Evolutionary conservation across 176 grass and related monocot species (phyloP).

Genomic region (Cenchrus fungigraminus): DNA sequence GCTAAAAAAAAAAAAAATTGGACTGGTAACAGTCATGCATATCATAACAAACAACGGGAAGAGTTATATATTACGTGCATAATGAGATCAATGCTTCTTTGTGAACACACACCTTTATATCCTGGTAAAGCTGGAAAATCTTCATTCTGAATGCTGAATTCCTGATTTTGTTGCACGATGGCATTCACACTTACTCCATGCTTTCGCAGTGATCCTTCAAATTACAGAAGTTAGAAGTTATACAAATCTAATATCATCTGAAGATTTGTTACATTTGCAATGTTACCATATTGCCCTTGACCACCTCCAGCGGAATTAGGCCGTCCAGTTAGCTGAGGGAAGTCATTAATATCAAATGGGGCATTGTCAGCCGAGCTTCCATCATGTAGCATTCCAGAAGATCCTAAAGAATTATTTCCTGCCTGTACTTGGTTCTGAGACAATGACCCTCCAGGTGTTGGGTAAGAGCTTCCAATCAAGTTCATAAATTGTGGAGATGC

Average conservation of each 20-base stretch:
- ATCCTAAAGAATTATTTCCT: constrained; percentile 70
- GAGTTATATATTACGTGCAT: constrained; percentile 7
- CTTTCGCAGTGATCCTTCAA: constrained; percentile 76
- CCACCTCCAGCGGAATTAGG: constrained; percentile 82
- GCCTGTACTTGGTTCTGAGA: constrained; percentile 76
- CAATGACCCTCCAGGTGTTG: constrained; percentile 61
- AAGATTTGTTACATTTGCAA: constrained; percentile 33
- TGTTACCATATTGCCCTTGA: constrained; percentile 92
- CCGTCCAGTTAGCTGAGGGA: constrained; percentile 82
- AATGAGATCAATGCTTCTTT: constrained; percentile 1
- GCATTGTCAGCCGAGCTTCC: constrained; percentile 67
- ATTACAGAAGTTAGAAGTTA: constrained; percentile 33
- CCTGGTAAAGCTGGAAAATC: constrained; percentile 96
- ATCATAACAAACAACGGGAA: no score
- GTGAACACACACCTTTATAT: constrained; percentile 70
- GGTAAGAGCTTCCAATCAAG: constrained; percentile 87
- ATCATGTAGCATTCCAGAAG: constrained; percentile 83
- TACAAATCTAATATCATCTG: constrained; percentile 6
- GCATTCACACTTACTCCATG: constrained; percentile 77
- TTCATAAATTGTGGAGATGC: constrained; percentile 75
- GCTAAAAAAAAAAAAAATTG: neutral
- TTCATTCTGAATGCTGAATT: constrained; percentile 97
- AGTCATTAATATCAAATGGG: constrained; percentile 98
- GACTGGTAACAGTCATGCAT: neutral
- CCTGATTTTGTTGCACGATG: constrained; percentile 89